phyloP scores from a whole-genome alignment of 108 stramenopile species.

The Cyclostephanos tholiformis region DNA sequence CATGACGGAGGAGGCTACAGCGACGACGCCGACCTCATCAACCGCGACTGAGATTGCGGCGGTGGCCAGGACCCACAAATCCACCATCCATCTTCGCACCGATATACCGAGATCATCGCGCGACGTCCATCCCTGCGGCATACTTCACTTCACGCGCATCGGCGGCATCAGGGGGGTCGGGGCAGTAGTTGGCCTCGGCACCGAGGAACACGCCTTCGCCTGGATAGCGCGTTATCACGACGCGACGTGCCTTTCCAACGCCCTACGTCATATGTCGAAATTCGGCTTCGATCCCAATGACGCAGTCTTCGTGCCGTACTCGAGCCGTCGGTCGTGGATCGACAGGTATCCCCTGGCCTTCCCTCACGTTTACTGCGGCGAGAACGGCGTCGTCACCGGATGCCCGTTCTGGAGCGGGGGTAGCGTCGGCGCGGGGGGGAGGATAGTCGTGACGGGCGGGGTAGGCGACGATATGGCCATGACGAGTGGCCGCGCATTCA shows the following conservation, averaged over 20 bases:
- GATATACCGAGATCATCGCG: conserved; percentile 1
- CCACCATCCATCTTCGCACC: background rate
- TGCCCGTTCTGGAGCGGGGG: conserved; percentile 16
- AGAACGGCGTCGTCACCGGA: conserved; percentile 7
- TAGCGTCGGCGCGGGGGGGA: background rate
- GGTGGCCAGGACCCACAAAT: background rate
- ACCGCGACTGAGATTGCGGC: background rate
- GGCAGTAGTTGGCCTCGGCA: too few species aligned
- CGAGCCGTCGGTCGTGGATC: conserved; percentile 8
- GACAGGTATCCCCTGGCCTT: conserved; percentile 1
- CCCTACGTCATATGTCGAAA: conserved; percentile 7
- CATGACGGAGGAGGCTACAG: background rate
- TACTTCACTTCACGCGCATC: conserved; percentile 7
- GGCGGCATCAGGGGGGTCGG: background rate
- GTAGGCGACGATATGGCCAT: background rate
- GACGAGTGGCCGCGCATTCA: too few species aligned
- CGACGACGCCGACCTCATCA: background rate
- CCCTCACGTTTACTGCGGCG: conserved; percentile 5
- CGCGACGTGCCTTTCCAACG: background rate
- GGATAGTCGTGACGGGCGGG: background rate
- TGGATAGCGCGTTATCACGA: conserved; percentile 13
- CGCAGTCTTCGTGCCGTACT: conserved; percentile 20
- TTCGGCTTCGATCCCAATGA: conserved; percentile 11
- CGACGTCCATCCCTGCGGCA: conserved; percentile 9
- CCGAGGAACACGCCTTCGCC: conserved; percentile 23